Percentiles rank a stretch among this genome's conserved stretches.
phyloP scores from a whole-genome alignment of 164 flowering plant genomes.

The Magnolia officinalis region DNA sequence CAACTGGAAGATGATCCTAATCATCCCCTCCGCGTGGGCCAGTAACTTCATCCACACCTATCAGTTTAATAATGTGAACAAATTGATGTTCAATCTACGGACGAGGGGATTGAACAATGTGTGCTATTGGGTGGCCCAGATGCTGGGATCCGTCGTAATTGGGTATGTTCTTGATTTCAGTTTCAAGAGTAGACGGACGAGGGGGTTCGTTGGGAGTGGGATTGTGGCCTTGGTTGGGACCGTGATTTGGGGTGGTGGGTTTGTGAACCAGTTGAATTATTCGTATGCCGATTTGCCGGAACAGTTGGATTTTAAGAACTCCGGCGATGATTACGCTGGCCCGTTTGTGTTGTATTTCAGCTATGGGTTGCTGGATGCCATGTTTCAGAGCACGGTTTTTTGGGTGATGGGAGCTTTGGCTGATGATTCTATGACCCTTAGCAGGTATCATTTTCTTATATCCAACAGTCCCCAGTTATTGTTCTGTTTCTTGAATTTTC shows the following conservation, averaged over 20 bases:
- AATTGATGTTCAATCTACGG: conserved; percentile 60
- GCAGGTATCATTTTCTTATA: conserved; percentile 52
- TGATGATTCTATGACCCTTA: conserved; percentile 77
- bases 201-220: conserved; percentile 67
- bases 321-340: conserved; percentile 64
- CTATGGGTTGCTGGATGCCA: conserved; percentile 84
- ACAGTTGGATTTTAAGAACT: conserved; percentile 67
- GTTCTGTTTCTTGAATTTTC: not conserved
- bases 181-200: conserved; percentile 59
- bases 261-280: conserved; percentile 69
- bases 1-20: conserved; percentile 83
- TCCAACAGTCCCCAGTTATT: too few species aligned
- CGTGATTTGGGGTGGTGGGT: conserved; percentile 85
- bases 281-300: conserved; percentile 25
- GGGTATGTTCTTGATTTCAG: conserved; percentile 80
- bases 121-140: conserved; percentile 96
- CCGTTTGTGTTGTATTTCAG: conserved; percentile 80
- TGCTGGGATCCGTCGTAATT: conserved; percentile 76
- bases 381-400: conserved; percentile 88
- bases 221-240: conserved; percentile 57
- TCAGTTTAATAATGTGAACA: conserved; percentile 87
- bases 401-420: conserved; percentile 96
- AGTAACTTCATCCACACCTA: conserved; percentile 89
- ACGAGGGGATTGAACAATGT: conserved; percentile 90
- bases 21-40: conserved; percentile 83